Evolutionary conservation across 1,284 basidiomycete species (phyloP).

Genomic region (Taiwanofungus camphoratus): DNA sequence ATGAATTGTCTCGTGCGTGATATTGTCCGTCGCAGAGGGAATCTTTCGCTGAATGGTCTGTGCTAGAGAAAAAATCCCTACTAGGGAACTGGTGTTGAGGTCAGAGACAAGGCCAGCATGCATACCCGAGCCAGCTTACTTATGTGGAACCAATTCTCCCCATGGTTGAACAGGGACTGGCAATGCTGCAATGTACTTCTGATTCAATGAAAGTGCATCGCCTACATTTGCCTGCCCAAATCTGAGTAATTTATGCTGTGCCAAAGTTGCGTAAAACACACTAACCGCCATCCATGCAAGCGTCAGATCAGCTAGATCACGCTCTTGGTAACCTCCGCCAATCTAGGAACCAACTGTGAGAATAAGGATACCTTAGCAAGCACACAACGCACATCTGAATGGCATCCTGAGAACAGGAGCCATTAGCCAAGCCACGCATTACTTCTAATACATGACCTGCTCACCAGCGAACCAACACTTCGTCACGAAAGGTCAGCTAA

Average conservation of each 20-base stretch:
- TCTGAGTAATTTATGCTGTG: no score
- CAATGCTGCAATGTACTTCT: constrained; percentile 44
- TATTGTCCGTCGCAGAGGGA: constrained; percentile 39
- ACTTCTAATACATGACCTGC: background rate
- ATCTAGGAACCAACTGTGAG: constrained; percentile 38
- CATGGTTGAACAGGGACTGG: constrained; percentile 49
- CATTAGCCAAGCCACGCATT: background rate
- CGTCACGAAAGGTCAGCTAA: background rate
- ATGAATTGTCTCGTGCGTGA: constrained; percentile 58
- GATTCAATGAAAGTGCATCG: constrained; percentile 50
- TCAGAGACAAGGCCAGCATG: background rate
- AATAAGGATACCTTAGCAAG: background rate
- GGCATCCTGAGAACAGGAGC: constrained; percentile 10
- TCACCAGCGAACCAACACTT: constrained; percentile 67
- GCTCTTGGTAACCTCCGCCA: constrained; percentile 61
- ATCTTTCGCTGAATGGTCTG: constrained; percentile 39
- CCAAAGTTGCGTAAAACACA: constrained; percentile 3
- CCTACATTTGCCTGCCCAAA: constrained; percentile 53
- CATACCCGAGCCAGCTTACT: constrained; percentile 41
- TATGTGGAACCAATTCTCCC: constrained; percentile 54
- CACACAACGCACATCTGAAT: constrained; percentile 8
- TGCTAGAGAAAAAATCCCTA: constrained; percentile 48
- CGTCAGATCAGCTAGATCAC: constrained; percentile 63
- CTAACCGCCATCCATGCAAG: constrained; percentile 64
- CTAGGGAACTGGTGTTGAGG: constrained; percentile 35